Evolutionary conservation across 108 stramenopile genomes (phyloP), one percentile per base, ranked within the genome.

Genomic region (Thalassiosira profunda): DNA sequence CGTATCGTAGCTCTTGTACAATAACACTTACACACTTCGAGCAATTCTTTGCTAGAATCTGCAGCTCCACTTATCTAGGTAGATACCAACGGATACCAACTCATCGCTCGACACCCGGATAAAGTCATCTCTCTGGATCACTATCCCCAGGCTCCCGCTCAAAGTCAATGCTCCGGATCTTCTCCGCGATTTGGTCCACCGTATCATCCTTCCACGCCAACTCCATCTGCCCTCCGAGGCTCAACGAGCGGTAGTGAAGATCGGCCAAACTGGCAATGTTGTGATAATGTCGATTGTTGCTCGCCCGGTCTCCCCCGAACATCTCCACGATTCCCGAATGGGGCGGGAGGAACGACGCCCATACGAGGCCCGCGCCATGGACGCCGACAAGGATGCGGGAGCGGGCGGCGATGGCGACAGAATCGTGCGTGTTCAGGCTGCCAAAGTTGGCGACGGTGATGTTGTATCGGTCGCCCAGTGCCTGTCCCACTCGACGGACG

Each of bases 201-300:
- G 52, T 44, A 17, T 18, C 43, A 31, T 34, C 35, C 56, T 57
- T 23, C 67, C 54, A 68, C 23, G 4, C 45, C 35, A 68, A 14
- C 8, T 5, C 35, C 15, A 45, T 14, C 15, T n/a, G 15, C 17
- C 53, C 7, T n/a, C n/a, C n/a, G 55, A 68, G 35, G 24, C 43
- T 35, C 10, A 55, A 15, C 35, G 34, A 34, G 10, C 53, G n/a
- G 25, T 68, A 68, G 37, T 68, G 67, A 20, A 68, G 36, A 57
- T 68, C 67, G 2, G 67, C 55, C 14, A 68, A 30, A 56, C 67
- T 68, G 7, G 67, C 67, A 3, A 68, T 20, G 35, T 68, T 68
- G 28, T 68, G 67, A 57, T 68, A 57, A 30, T 68, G 54, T 42
- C 67, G 12, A 57, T 57, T 56, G 1, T 0, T 5, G 0, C 23